Base-by-base conservation (phyloP, 306 rosid species). In the Lathyrus oleraceus region DNA sequence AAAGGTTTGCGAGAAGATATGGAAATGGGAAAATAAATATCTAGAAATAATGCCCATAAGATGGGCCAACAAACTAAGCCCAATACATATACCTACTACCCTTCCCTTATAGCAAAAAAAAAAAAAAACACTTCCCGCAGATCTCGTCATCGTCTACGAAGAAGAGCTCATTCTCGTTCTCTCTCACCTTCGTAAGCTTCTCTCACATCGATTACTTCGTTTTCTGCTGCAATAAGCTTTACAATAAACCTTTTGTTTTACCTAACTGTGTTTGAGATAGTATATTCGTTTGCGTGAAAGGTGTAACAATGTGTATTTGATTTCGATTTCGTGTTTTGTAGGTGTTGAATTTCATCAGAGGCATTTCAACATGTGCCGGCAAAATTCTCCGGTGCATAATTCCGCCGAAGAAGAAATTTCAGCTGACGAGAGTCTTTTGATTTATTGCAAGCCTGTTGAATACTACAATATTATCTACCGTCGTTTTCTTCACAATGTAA, bases 361-460 rank as follows among this genome's bases (percentile, higher is more conserved):
- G 38, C 10, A 4, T 28, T 11, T 47, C 54, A 85, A 78, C 78
- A 94, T 94, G 99, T 94, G 99, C 81, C 92, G 84, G 71, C 91
- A 80, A 60, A 89, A 83, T 76, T 82, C 82, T 49, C 87, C 84
- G 30, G 85, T 76, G 4, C 95, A 80, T 61, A 83, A 61, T 52
- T 76, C 96, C 35, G 86, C 77, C 10, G 99, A 87, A 59, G 95
- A 87, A 70, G 89, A 85, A 38, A 78, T 79, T 30, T 76, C 85
- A 4, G 86, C 95, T 69, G 99, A 87, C 20, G 99, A 94, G 88
- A 94, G 88, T 69, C 91, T 94, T 39, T 79, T 94, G 65, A 76
- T 85, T 45, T 94, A 94, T 67, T 94, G 97, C 92, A 94, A 94
- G 78, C 99, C 99, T 1, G 97, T 94, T 70, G 99, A 94, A 79